phyloP scores from a whole-genome alignment of 495 filamentous ascomycete genomes.

The Hypomontagnella submonticulosa region DNA sequence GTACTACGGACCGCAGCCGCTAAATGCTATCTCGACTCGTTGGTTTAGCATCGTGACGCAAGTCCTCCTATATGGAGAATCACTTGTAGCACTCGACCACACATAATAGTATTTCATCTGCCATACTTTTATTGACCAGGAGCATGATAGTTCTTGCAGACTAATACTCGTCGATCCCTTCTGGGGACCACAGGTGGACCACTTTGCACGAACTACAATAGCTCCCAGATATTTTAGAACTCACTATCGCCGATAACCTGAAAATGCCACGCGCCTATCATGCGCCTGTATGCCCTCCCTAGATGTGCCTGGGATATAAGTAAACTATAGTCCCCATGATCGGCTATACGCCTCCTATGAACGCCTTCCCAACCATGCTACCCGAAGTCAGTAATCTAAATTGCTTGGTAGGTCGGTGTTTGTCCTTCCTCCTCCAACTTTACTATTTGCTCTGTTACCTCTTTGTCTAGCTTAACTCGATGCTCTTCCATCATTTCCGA shows the following conservation, averaged over 20 bases:
- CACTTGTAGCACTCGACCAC: no score
- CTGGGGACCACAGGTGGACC: background rate
- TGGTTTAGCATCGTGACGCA: no score
- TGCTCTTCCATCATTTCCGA: slow-evolving; percentile 50
- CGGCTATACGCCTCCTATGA: slow-evolving; percentile 15
- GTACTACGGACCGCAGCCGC: no score
- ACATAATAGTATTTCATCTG: no score
- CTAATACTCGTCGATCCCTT: background rate
- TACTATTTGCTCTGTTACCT: slow-evolving; percentile 6
- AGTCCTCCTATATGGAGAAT: no score
- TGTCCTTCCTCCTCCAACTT: slow-evolving; percentile 22
- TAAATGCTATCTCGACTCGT: no score
- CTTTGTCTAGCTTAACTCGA: slow-evolving; percentile 29
- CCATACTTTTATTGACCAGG: no score
- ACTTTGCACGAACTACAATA: background rate
- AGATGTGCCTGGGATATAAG: slow-evolving; percentile 10
- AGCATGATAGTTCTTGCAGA: background rate
- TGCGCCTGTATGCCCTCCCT: slow-evolving; percentile 10
- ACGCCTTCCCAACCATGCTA: slow-evolving; percentile 24
- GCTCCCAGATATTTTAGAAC: slow-evolving; percentile 6
- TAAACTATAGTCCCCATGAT: slow-evolving; percentile 9
- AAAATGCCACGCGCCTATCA: slow-evolving; percentile 22
- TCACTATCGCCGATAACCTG: slow-evolving; percentile 8
- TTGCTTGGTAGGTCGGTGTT: slow-evolving; percentile 4
- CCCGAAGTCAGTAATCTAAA: slow-evolving; percentile 5